These are phyloP conservation scores for Periconia sp. DNA, from an alignment of 2,329 filamentous ascomycete genomes.

Conservation along the genomic window DNA sequence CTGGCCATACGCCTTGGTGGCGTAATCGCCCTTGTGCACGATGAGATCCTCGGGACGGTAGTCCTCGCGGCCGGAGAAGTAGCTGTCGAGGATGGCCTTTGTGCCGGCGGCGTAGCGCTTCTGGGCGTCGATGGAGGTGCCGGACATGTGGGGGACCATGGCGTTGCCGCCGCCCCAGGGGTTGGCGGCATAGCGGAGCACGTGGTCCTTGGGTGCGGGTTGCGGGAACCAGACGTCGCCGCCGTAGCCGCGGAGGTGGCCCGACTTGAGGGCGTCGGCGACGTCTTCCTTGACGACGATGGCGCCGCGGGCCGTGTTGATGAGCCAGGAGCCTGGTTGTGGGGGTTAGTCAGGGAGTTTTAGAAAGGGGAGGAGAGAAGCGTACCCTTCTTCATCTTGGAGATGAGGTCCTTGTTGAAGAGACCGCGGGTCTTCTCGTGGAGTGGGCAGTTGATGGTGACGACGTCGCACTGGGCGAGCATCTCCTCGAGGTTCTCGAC, in stretches of 20 bases:
- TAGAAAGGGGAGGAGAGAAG: background rate
- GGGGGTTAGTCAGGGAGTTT: too few relatives aligned
- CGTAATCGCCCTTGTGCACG: constrained; percentile 85
- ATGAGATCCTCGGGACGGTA: constrained; percentile 92
- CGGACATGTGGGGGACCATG: constrained; percentile 99
- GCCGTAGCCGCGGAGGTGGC: constrained; percentile 86
- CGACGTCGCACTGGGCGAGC: constrained; percentile 89
- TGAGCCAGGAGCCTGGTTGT: constrained; percentile 76
- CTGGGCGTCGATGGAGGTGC: constrained; percentile 97
- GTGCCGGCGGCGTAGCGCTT: constrained; percentile 78
- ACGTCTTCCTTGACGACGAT: constrained; percentile 99
- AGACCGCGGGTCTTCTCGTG: constrained; percentile 96
- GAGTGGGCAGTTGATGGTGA: constrained; percentile 99
- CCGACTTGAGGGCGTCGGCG: constrained; percentile 85
- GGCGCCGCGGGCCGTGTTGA: constrained; percentile 98
- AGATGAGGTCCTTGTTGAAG: constrained; percentile 98
- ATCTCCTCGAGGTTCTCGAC: constrained; percentile 91
- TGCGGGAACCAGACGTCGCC: constrained; percentile 97
- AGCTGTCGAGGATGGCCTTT: constrained; percentile 88
- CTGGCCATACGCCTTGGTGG: constrained; percentile 90
- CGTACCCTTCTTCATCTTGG: constrained; percentile 97
- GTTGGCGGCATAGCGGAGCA: constrained; percentile 89
- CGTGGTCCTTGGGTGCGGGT: constrained; percentile 91
- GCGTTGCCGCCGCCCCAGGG: constrained; percentile 96
- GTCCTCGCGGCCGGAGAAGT: constrained; percentile 84